phyloP scores from a whole-genome alignment of 345 rosid genomes.

The Aurinia saxatilis region DNA sequence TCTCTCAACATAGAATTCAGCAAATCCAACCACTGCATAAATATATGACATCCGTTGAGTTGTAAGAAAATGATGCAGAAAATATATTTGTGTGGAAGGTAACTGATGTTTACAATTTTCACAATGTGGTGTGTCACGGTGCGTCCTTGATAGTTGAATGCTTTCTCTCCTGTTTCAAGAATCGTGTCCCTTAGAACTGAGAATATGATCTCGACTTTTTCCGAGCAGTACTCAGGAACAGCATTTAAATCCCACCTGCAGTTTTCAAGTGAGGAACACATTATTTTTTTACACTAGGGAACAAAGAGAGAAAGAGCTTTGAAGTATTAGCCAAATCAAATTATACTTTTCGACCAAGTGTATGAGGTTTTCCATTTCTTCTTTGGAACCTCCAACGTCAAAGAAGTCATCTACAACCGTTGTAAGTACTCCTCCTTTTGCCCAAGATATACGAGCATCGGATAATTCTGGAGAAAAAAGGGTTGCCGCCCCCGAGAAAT shows the following conservation, averaged over 20 bases:
- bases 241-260: slow-evolving; percentile 57
- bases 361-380: slow-evolving; percentile 62
- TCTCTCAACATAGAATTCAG: slow-evolving; percentile 61
- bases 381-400: slow-evolving; percentile 78
- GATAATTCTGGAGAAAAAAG: slow-evolving; percentile 55
- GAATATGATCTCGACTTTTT: slow-evolving; percentile 73
- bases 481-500: slow-evolving; percentile 78
- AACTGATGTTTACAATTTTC: slow-evolving; percentile 39
- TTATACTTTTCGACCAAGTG: slow-evolving; percentile 57
- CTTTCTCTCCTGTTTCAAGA: slow-evolving; percentile 62
- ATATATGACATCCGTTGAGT: slow-evolving; percentile 4
- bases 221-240: slow-evolving; percentile 50
- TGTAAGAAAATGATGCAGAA: background rate
- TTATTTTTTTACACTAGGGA: background rate
- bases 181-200: slow-evolving; percentile 58
- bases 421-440: slow-evolving; percentile 78
- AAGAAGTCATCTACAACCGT: slow-evolving; percentile 87
- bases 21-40: slow-evolving; percentile 76
- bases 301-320: slow-evolving; percentile 9
- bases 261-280: slow-evolving; percentile 3
- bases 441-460: slow-evolving; percentile 90
- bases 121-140: slow-evolving; percentile 41
- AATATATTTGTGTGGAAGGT: background rate
- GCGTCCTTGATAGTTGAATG: slow-evolving; percentile 58
- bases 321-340: background rate